Evolutionary conservation across 129 eudicot genomes (phyloP).

Genomic region (Glebionis coronaria): DNA sequence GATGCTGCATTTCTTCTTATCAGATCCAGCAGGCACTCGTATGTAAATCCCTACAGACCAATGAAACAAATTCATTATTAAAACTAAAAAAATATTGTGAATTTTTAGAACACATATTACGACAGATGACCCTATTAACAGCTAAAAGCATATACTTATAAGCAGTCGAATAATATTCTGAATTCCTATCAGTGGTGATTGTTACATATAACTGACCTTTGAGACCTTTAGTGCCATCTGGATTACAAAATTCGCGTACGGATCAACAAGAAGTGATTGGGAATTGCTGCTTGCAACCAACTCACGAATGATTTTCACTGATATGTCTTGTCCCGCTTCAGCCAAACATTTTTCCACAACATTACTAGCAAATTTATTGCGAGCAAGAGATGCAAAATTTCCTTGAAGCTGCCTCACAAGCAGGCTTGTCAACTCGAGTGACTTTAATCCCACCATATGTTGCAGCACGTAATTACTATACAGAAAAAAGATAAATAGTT

Average conservation of each 20-base stretch:
- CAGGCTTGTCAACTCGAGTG: conserved; percentile 35
- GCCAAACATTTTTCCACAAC: conserved; percentile 62
- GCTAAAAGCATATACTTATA: no score
- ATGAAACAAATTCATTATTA: neutral
- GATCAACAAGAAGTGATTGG: conserved; percentile 50
- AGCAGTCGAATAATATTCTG: no score
- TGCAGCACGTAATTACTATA: conserved; percentile 77
- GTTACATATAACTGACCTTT: conserved; percentile 36
- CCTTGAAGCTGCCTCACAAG: conserved; percentile 50
- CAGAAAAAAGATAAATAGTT: conserved; percentile 8
- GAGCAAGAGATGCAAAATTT: conserved; percentile 39
- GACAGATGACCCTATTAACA: no score
- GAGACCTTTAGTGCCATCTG: conserved; percentile 56
- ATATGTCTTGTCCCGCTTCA: conserved; percentile 34
- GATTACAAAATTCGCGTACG: conserved; percentile 70
- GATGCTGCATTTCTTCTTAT: conserved; percentile 29
- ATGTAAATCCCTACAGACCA: conserved; percentile 44
- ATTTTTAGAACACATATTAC: neutral
- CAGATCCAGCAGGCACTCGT: conserved; percentile 26
- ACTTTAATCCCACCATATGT: conserved; percentile 48
- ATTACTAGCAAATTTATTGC: conserved; percentile 67
- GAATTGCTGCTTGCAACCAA: conserved; percentile 42
- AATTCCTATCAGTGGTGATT: no score
- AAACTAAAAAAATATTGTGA: neutral
- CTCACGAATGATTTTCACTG: conserved; percentile 47